A percentile compares a stretch with the other conserved stretches of the same genome.
Conservation (phyloP, 2,329 filamentous ascomycete genomes). For the Penicillium sp. region DNA sequence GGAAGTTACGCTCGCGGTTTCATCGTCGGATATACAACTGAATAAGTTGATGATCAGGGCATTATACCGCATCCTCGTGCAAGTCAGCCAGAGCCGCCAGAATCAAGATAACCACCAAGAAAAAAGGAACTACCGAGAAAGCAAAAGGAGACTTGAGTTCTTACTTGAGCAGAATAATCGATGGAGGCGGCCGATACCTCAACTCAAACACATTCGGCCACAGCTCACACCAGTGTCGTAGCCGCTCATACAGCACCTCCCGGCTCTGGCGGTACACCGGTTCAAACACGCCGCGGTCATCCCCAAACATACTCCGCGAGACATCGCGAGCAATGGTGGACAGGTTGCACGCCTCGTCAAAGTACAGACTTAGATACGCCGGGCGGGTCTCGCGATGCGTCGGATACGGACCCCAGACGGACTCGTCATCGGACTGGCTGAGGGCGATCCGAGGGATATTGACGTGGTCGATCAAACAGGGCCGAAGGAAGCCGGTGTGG, state of each 20-base stretch:
- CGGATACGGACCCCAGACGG: conserved; percentile 34
- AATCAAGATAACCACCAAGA: background rate
- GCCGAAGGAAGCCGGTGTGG: conserved; percentile 37
- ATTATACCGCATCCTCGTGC: conserved; percentile 40
- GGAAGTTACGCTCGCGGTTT: conserved; percentile 14
- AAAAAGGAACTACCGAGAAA: background rate
- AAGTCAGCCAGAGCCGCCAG: background rate
- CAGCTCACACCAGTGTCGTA: conserved; percentile 31
- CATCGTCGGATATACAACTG: conserved; percentile 26
- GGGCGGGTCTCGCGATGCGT: conserved; percentile 29
- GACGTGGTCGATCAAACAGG: conserved; percentile 36
- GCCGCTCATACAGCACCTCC: conserved; percentile 29
- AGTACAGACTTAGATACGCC: conserved; percentile 32
- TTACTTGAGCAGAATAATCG: conserved; percentile 35
- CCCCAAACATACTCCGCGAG: conserved; percentile 32
- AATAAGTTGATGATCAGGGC: conserved; percentile 38
- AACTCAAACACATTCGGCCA: conserved; percentile 32
- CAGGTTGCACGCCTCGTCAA: conserved; percentile 35
- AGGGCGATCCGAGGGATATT: conserved; percentile 26
- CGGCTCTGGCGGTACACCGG: conserved; percentile 22
- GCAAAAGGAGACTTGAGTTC: background rate
- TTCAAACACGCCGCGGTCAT: conserved; percentile 10
- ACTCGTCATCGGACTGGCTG: conserved; percentile 18
- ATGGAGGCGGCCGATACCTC: conserved; percentile 29
- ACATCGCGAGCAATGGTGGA: conserved; percentile 38